Percentiles rank a stretch among this genome's conserved stretches.
Conservation (phyloP, 169 alveolate genomes). For the Plasmodium coatneyi region DNA sequence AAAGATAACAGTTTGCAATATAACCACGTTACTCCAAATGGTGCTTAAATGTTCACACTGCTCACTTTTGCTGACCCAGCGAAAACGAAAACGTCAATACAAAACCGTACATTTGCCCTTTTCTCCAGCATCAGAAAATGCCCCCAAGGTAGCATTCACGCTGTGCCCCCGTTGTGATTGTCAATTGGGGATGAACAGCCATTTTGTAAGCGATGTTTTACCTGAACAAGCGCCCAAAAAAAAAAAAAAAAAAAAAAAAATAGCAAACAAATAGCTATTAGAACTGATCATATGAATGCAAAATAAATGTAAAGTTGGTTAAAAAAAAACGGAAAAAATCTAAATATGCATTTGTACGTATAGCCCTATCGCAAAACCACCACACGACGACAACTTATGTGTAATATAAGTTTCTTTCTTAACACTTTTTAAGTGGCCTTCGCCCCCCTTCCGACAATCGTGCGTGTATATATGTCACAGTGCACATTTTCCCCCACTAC, state of each 20-base stretch:
- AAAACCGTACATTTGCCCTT: neutral
- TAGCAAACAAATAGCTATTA: neutral
- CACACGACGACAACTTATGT: neutral
- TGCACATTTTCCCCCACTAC: neutral
- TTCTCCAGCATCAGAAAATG: neutral
- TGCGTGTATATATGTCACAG: neutral
- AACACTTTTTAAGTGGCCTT: neutral
- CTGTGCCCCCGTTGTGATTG: neutral
- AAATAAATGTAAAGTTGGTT: neutral
- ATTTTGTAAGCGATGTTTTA: neutral
- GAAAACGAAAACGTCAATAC: neutral
- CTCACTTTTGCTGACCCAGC: neutral
- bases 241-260: neutral
- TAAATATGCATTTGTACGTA: neutral
- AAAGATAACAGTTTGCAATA: neutral
- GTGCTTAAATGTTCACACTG: neutral
- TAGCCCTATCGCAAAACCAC: neutral
- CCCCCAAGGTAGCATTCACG: neutral
- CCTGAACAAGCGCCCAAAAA: neutral
- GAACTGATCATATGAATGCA: neutral
- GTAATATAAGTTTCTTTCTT: neutral
- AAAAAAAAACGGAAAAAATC: slow-evolving; percentile 5
- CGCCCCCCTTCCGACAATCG: neutral
- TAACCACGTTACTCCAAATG: neutral
- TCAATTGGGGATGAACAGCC: neutral